Base-by-base conservation (phyloP, 2,329 filamentous ascomycete genomes). In the Fusarium acutatum region DNA sequence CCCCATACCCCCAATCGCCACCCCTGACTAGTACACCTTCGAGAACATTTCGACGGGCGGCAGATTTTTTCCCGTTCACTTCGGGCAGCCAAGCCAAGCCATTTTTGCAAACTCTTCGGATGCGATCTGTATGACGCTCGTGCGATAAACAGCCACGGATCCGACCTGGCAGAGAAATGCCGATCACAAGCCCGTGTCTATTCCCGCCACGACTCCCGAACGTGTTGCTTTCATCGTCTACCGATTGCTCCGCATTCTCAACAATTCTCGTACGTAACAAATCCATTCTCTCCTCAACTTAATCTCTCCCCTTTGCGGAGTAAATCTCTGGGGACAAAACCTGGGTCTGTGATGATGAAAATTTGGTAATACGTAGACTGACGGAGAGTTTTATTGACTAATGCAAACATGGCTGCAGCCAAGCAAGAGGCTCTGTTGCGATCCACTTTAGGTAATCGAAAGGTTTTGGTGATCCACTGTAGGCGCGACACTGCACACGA, bases 241-340 rank as follows among this genome's bases (percentile, higher is more conserved):
- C 46, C 46, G 20, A 12, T 46, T 49, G 62, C 69, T 72, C 70
- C 70, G 70, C 70, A 73, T 73, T 72, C 53, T 66, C 28, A 11
- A 6, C 15, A 26, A 44, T 71, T 73, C 30, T 46, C 26, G 65
- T 73, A 73, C 70, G 70, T 73, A 73, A 73, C 59, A 26, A 60
- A 22, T 30, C 54, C 64, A 52, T 61, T 40, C 65, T 58, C 69
- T 73, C 70, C 70, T 73, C 70, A 73, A 73, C 70, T 30, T 70
- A 73, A 73, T 73, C 70, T 73, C 56, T 72, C 38, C n/a, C 53
- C 46, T 73, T 60, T 72, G 70, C 70, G 70, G 70, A 73, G 70
- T 54, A 73, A 73, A 73, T 71, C 69, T 71, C 35, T 61, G 70
- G 70, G 69, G 69, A 69, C 35, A 9, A 11, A 26, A 26, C 24